phyloP scores from a whole-genome alignment of 2,329 filamentous ascomycete species.

The Ophioceras dolichostomum region DNA sequence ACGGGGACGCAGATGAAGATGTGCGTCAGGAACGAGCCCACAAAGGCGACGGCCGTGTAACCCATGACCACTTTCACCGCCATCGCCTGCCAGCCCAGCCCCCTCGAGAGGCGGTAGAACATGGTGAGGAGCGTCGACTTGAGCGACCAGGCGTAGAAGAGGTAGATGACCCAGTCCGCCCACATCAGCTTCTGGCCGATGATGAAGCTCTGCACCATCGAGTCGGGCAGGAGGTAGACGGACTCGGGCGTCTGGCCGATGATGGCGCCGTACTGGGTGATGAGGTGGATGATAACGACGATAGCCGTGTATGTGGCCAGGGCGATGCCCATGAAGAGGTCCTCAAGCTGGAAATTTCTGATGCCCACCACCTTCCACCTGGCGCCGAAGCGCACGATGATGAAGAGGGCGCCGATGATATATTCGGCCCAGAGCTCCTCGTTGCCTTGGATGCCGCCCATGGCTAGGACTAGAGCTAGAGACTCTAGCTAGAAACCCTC shows the following conservation, averaged over 20 bases:
- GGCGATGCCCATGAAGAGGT: conserved; percentile 1
- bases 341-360: conserved; percentile 1
- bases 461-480: too few species aligned
- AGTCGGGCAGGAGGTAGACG: not conserved
- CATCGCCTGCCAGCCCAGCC: not conserved
- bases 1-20: conserved; percentile 4
- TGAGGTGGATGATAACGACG: not conserved
- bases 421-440: conserved; percentile 4
- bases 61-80: conserved; percentile 1
- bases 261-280: not conserved
- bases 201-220: not conserved
- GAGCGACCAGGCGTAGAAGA: conserved; percentile 3
- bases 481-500: too few species aligned
- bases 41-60: not conserved
- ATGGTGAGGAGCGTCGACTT: conserved; percentile 3
- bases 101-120: not conserved
- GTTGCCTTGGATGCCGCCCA: too few species aligned
- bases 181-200: conserved; percentile 2
- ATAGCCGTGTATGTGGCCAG: not conserved
- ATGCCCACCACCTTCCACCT: conserved; percentile 2
- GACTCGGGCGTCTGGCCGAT: conserved; percentile 2
- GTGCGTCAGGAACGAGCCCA: conserved; percentile 1
- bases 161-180: conserved; percentile 3
- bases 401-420: conserved; percentile 2
- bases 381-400: conserved; percentile 2